These are phyloP conservation scores for Pseudocercospora crystallina DNA, from an alignment of 2,329 filamentous ascomycete genomes.

Conservation along the genomic window DNA sequence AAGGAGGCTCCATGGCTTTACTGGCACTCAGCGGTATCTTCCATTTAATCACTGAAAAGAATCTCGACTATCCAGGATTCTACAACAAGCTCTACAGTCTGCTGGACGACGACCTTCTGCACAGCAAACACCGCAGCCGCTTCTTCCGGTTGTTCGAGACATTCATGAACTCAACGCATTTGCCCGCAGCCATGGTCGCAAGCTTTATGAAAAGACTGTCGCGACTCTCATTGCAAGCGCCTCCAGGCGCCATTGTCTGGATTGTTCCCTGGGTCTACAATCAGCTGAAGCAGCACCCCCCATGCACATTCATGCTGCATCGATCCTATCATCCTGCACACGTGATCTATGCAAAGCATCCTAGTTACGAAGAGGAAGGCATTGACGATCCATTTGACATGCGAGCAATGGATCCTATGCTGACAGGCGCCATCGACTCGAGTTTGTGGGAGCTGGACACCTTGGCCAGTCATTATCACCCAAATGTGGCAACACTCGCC, in stretches of 20 bases:
- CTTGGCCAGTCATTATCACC: slow-evolving; percentile 90
- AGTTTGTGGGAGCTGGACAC: slow-evolving; percentile 93
- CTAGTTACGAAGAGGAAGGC: slow-evolving; percentile 53
- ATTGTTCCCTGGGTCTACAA: slow-evolving; percentile 96
- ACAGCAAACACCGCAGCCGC: slow-evolving; percentile 89
- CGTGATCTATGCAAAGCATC: slow-evolving; percentile 27
- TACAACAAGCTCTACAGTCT: slow-evolving; percentile 93
- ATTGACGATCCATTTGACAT: slow-evolving; percentile 76
- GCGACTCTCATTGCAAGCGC: slow-evolving; percentile 79
- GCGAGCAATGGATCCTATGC: slow-evolving; percentile 76
- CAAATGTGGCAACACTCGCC: slow-evolving; percentile 89
- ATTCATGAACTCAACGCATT: slow-evolving; percentile 86
- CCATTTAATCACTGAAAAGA: slow-evolving; percentile 88
- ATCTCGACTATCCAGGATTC: slow-evolving; percentile 82
- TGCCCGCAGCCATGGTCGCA: slow-evolving; percentile 85
- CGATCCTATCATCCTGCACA: slow-evolving; percentile 50
- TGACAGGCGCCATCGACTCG: slow-evolving; percentile 84
- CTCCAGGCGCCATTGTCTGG: slow-evolving; percentile 83
- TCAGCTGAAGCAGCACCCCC: slow-evolving; percentile 82
- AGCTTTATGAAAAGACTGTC: slow-evolving; percentile 96
- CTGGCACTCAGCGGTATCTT: slow-evolving; percentile 90
- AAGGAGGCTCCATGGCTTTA: slow-evolving; percentile 81
- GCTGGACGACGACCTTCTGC: slow-evolving; percentile 78
- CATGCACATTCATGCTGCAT: slow-evolving; percentile 95
- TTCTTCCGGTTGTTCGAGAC: slow-evolving; percentile 92